Evolutionary conservation across 2,329 filamentous ascomycete species (phyloP), one percentile per base, ranked within the genome.

Genomic region (Fusarium sp.): DNA sequence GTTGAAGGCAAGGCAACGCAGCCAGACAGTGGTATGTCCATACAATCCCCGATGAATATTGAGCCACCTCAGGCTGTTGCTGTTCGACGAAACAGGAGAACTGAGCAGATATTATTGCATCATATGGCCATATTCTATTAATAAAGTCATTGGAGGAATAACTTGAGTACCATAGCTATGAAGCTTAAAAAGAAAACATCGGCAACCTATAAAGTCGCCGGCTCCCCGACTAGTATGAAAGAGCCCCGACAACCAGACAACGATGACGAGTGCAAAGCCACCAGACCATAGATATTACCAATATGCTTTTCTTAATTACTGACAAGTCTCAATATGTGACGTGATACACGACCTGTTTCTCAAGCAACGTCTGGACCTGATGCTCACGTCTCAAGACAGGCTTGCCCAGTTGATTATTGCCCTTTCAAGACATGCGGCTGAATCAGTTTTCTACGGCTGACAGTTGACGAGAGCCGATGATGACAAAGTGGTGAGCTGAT

Each of bases 191-290:
- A 65, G 49, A 42, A 64, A 68, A 41, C 22, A 14, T 38, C 25
- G 27, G 47, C 39, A 45, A 27, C 39, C 35, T 53, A 41, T 47
- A 59, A 62, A 42, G 59, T 52, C n/a, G 22, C 50, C 29, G 39
- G 69, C 25, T 65, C 45, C 68, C 41, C 33, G 33, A 65, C 54
- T 70, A 59, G 44, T 22, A 54, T 59, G 44, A 39, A 33, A 68
- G 56, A 41, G 31, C 65, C 60, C 56, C 36, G 41, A 72, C 60
- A 70, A 66, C 52, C 46, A 62, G 57, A 54, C 55, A 70, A 25
- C 50, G 54, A 72, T 72, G 70, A 72, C 70, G 56, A 71, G 70
- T 70, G 53, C 70, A 72, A 72, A 50, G 14, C 27, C 59, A 57
- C 58, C 44, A 45, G 41, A 25, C 31, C 33, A 25, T 9, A 14